Base-by-base conservation (phyloP, 108 stramenopile species). In the Halocafeteria seosinensis region DNA sequence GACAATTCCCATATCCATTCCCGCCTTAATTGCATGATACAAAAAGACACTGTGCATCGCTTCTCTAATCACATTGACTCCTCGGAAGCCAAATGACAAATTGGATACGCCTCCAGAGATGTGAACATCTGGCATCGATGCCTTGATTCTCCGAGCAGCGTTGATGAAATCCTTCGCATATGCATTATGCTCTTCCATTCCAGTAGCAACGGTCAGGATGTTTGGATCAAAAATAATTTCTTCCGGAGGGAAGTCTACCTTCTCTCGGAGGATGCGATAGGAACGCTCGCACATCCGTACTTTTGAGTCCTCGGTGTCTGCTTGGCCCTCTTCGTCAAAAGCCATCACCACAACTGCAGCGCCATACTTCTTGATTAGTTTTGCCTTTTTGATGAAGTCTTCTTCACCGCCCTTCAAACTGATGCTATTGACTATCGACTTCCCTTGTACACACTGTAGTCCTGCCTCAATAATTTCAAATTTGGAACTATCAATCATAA, bases 1-100 rank as follows among this genome's bases (percentile, higher is more conserved):
- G 34, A 98, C 96, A 71, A 98, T 98, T 64, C 96, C 96, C 61
- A 98, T 88, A 78, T 98, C 96, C 96, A 98, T 98, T 33, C 96
- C 96, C 38, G 91, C 84, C 61, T 93, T 78, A 0, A 59, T 59
- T 4, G 89, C 91, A 71, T 95, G 82, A 55, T 89, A 86, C 57
- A 98, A 77, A 66, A 98, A 98, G 29, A 94, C 90, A 47, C 91
- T 83, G 76, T 98, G 95, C 64, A 98, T 98, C 21, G 92, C 87
- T 74, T 97, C 95, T 37, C 95, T 88, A 72, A 97, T 91, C 83
- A 69, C 67, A 61, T 78, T 73, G 24, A 80, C 78, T 27, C 81
- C 80, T 61, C 95, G 87, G 81, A 97, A 97, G 2, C 95, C 95
- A 73, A 97, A 97, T 3, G 88, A 89, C 71, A 97, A 74, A 85